A percentile compares a stretch with the other conserved stretches of the same genome.
These are phyloP conservation scores for Ampelomyces quisqualis DNA, from an alignment of 2,329 filamentous ascomycete genomes.

Conservation along the genomic window DNA sequence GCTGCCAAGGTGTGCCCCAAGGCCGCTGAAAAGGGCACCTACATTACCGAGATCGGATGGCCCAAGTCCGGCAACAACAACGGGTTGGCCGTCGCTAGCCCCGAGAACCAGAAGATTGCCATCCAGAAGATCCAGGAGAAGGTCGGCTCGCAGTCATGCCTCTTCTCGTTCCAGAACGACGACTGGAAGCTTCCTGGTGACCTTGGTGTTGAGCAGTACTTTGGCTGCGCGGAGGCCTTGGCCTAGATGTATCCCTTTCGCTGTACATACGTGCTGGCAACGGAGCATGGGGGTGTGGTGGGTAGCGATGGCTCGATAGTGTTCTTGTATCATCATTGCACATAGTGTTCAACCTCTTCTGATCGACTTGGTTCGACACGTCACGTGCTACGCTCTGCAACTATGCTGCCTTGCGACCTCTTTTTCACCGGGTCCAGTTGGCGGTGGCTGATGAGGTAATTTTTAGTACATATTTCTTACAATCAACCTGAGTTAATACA, in stretches of 20 bases:
- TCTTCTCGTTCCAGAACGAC: constrained; percentile 82
- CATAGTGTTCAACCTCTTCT: not conserved
- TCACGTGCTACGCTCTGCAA: constrained; percentile 17
- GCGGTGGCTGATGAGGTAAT: constrained; percentile 1
- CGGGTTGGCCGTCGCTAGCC: constrained; percentile 69
- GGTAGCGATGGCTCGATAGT: no score
- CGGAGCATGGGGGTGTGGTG: not conserved
- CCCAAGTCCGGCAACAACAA: constrained; percentile 69
- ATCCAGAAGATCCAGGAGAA: constrained; percentile 68
- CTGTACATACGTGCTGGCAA: not conserved
- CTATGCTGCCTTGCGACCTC: constrained; percentile 3
- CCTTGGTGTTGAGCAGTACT: constrained; percentile 76
- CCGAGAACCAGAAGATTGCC: constrained; percentile 67
- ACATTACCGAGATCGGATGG: constrained; percentile 92
- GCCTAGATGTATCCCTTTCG: constrained; percentile 4
- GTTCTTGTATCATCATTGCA: no score
- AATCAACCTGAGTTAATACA: constrained; percentile 3
- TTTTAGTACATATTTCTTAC: constrained; percentile 8
- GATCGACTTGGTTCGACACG: constrained; percentile 10
- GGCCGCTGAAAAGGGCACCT: constrained; percentile 59
- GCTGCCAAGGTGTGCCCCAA: constrained; percentile 69
- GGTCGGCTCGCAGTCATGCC: constrained; percentile 68
- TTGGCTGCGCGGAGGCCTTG: constrained; percentile 64
- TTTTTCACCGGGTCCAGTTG: not conserved
- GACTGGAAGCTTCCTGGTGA: constrained; percentile 73